Conservation (phyloP, 768 basidiomycete species). For the Pholiota molesta region DNA sequence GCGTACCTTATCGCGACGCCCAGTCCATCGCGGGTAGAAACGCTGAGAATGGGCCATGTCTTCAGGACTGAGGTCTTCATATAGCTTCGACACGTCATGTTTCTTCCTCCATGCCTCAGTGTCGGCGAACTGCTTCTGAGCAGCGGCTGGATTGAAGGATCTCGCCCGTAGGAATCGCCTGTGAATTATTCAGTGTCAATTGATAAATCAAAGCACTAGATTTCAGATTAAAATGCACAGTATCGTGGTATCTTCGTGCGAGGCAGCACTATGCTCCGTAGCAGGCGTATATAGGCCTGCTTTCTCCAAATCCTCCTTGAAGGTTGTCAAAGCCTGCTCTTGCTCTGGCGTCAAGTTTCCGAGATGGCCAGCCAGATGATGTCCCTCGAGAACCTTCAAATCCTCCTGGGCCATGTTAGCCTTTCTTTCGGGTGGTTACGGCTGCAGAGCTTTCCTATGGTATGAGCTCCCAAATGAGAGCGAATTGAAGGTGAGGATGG, state of each 20-base stretch:
- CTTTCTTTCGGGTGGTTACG: not conserved
- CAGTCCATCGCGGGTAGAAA: slow-evolving; percentile 85
- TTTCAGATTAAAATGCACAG: slow-evolving; percentile 44
- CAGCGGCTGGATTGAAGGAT: slow-evolving; percentile 61
- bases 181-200: slow-evolving; percentile 6
- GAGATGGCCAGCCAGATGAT: slow-evolving; percentile 47
- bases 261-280: slow-evolving; percentile 35
- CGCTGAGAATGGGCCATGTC: slow-evolving; percentile 63
- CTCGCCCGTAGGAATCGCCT: slow-evolving; percentile 88
- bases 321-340: slow-evolving; percentile 46
- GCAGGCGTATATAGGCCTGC: slow-evolving; percentile 54
- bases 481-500: not conserved
- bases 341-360: slow-evolving; percentile 57
- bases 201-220: not conserved
- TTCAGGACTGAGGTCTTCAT: slow-evolving; percentile 53
- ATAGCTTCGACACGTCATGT: slow-evolving; percentile 65
- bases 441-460: not conserved
- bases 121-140: slow-evolving; percentile 70
- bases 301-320: slow-evolving; percentile 54
- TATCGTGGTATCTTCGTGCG: slow-evolving; percentile 69
- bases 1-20: slow-evolving; percentile 70
- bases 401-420: not conserved
- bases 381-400: slow-evolving; percentile 1
- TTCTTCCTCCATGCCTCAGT: slow-evolving; percentile 70
- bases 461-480: not conserved